phyloP scores from a whole-genome alignment of 352 stramenopile genomes.

The Globisporangium canariense region DNA sequence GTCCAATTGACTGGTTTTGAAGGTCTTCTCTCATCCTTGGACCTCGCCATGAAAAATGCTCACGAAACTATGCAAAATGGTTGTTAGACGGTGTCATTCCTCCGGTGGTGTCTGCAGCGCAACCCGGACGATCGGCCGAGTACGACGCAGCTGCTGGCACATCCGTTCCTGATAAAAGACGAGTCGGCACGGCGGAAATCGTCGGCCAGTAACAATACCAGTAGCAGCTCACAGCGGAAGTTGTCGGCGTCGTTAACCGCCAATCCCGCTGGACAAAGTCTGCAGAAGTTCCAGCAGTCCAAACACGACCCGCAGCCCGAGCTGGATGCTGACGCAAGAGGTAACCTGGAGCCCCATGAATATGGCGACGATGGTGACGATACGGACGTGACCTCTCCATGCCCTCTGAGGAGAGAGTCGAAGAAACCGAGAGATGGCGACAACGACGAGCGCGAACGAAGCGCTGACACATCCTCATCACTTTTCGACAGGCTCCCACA shows the following conservation, averaged over 20 bases:
- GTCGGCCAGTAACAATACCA: slow-evolving; percentile 3
- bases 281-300: slow-evolving; percentile 5
- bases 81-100: slow-evolving; percentile 48
- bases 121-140: slow-evolving; percentile 75
- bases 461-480: not conserved
- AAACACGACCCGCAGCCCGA: not conserved
- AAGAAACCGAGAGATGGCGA: slow-evolving; percentile 8
- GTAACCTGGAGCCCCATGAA: not conserved
- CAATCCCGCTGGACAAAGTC: not conserved
- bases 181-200: not conserved
- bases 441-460: slow-evolving; percentile 18
- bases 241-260: slow-evolving; percentile 7
- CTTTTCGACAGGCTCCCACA: not conserved
- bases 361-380: not conserved
- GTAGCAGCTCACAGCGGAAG: slow-evolving; percentile 11
- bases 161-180: slow-evolving; percentile 82
- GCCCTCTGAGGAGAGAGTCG: not conserved
- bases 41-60: too few species aligned
- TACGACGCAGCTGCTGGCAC: slow-evolving; percentile 85
- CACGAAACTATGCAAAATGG: too few species aligned
- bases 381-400: not conserved
- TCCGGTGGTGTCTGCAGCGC: slow-evolving; percentile 60
- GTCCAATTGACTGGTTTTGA: not conserved
- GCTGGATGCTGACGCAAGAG: not conserved
- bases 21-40: too few species aligned